Evolutionary conservation across 176 grass and related monocot genomes (phyloP).

Genomic region (Oryza meyeriana): DNA sequence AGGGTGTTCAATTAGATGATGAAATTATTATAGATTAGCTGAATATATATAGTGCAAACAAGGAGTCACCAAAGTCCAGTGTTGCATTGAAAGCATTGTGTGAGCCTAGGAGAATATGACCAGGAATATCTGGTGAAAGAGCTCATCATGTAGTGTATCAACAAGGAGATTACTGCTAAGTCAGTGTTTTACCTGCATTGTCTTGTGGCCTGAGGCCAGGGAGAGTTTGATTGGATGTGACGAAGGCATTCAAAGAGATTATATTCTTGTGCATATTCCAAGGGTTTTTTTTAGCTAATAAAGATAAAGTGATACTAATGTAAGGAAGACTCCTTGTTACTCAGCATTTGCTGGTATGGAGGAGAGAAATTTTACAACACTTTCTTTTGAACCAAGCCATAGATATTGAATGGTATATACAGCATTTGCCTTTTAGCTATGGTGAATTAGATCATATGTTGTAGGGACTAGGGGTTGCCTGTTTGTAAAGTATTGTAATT

Average conservation of each 20-base stretch:
- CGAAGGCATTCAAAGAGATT: background rate
- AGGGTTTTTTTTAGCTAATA: background rate
- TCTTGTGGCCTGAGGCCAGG: background rate
- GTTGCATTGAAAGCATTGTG: background rate
- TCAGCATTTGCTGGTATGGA: no score
- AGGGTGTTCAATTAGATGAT: background rate
- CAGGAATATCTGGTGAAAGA: background rate
- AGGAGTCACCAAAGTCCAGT: background rate
- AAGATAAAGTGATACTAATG: no score
- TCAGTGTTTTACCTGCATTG: background rate
- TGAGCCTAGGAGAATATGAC: constrained; percentile 9
- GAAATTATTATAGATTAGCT: background rate
- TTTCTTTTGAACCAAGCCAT: no score
- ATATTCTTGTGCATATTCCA: constrained; percentile 25
- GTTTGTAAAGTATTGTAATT: background rate
- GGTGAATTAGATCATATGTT: background rate
- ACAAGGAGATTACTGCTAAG: background rate
- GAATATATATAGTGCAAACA: background rate
- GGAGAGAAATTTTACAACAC: no score
- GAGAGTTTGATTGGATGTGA: background rate
- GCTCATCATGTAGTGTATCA: background rate
- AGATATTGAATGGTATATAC: no score
- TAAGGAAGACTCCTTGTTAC: no score
- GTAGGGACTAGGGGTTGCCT: background rate
- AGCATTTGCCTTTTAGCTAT: no score